These are phyloP conservation scores for Potentilla sterilis DNA, from an alignment of 306 rosid genomes.

Conservation along the genomic window DNA sequence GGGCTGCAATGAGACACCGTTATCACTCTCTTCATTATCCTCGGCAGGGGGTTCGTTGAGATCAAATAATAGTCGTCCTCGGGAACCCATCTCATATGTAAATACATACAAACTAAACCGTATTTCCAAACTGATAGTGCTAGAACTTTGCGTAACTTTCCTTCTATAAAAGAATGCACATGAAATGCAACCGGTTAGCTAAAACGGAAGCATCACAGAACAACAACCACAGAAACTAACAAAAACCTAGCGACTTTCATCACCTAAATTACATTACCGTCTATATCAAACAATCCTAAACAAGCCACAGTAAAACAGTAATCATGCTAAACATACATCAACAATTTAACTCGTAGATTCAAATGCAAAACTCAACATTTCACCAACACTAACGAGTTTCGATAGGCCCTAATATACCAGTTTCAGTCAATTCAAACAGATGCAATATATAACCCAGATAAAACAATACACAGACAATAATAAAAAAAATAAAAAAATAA, in stretches of 20 bases:
- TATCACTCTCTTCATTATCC: constrained; percentile 69
- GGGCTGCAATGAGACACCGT: constrained; percentile 48
- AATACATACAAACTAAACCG: constrained; percentile 60
- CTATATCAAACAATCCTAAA: not conserved
- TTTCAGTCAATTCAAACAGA: not conserved
- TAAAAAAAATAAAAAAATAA: not conserved
- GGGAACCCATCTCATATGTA: constrained; percentile 94
- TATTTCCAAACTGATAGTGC: constrained; percentile 10
- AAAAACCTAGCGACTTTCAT: not conserved
- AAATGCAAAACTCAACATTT: not conserved
- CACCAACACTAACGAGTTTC: not conserved
- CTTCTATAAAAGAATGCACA: constrained; percentile 33
- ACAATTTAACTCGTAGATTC: not conserved
- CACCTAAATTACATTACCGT: not conserved
- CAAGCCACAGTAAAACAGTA: not conserved
- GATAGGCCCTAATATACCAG: not conserved
- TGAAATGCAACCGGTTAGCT: constrained; percentile 45
- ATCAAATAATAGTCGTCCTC: constrained; percentile 88
- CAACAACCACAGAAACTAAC: not conserved
- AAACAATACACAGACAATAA: not conserved
- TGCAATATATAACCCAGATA: not conserved
- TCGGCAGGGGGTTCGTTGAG: constrained; percentile 93
- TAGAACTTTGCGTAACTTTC: constrained; percentile 29
- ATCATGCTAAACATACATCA: not conserved
- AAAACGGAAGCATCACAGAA: not conserved